Base-by-base conservation (phyloP, 495 filamentous ascomycete species). In the Penicillium salamii region DNA sequence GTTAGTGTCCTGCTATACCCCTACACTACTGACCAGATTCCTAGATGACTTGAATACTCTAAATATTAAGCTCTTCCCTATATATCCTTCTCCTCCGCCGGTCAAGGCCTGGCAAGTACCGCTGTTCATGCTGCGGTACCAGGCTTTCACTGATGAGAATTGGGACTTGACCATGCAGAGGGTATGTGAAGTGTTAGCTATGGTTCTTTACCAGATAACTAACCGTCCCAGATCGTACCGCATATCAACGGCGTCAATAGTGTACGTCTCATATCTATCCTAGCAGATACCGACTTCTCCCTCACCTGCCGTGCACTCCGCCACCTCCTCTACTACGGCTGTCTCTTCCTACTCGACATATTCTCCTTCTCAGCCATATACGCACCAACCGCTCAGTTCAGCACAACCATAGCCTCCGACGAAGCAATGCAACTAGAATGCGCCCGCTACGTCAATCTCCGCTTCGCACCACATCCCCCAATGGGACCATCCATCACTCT, bases 311-410 rank as follows among this genome's bases (percentile, higher is more conserved):
- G 89, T 47, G 90, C 89, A 28, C 81, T 97, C 42, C 78, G 87
- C 47, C 91, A 97, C 55, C 77, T 98, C 3, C 75, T 96, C 21
- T 95, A 92, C 76, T 97, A 97, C 63, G 85, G 87, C 61, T 93
- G 88, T 59, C 73, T 91, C 24, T 75, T 93, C 28, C 77, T 97
- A 34, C 81, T 97, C 7, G 93, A 97, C 65, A 84, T 96, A 59
- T 97, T 97, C 72, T 87, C 90, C 58, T 97, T 97, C 68, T 77
- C 81, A 20, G 88, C 88, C 44, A 90, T 93, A 50, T 98, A 97
- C 60, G 90, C 91, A 0, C 84, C 84, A 3, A 93, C 95, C 1
- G 71, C 80, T 0, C 85, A 86, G 34, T 85, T 97, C 50, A 78
- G 81, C 53, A 75, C 78, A 24, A 88, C 95, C 24, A 78, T 97